Percentiles rank a stretch among this genome's conserved stretches.
These are phyloP conservation scores for Aphanocladium album DNA, from an alignment of 2,329 filamentous ascomycete species.

Conservation along the genomic window DNA sequence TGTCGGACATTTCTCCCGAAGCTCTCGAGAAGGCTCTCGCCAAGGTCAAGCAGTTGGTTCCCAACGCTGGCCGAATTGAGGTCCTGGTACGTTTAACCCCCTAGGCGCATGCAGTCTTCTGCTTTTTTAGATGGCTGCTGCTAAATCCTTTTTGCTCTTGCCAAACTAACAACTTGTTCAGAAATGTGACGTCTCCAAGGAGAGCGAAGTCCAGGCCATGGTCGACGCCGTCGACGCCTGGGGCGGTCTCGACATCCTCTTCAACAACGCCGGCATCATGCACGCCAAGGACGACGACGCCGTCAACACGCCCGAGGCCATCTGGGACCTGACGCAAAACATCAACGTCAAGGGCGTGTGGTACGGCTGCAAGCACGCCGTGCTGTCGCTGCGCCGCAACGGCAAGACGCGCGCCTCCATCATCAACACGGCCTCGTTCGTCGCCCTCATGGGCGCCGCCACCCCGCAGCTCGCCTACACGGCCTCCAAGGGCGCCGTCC, in stretches of 20 bases:
- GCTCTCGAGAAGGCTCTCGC: constrained; percentile 71
- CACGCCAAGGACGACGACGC: constrained; percentile 77
- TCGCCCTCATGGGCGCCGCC: constrained; percentile 79
- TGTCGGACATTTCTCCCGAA: constrained; percentile 77
- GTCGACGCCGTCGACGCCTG: constrained; percentile 72
- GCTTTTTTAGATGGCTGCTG: background rate
- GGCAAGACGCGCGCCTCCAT: constrained; percentile 74
- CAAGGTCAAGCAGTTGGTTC: constrained; percentile 70
- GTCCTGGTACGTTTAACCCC: constrained; percentile 40
- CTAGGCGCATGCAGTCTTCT: too few species aligned
- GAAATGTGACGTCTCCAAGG: constrained; percentile 75
- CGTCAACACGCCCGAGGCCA: constrained; percentile 76
- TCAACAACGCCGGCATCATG: constrained; percentile 99
- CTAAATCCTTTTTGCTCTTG: too few species aligned
- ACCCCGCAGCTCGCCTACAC: constrained; percentile 92
- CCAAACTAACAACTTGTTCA: constrained; percentile 8
- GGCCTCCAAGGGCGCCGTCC: constrained; percentile 85
- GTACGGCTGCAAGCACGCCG: constrained; percentile 90
- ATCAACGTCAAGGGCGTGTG: constrained; percentile 99
- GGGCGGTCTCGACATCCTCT: constrained; percentile 87
- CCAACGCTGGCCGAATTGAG: constrained; percentile 55
- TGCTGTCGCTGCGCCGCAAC: constrained; percentile 73
- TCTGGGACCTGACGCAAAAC: constrained; percentile 90
- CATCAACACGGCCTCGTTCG: constrained; percentile 89
- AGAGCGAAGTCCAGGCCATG: constrained; percentile 69